phyloP scores from a whole-genome alignment of 176 grass and related monocot genomes.

The Alopecurus myosuroides region DNA sequence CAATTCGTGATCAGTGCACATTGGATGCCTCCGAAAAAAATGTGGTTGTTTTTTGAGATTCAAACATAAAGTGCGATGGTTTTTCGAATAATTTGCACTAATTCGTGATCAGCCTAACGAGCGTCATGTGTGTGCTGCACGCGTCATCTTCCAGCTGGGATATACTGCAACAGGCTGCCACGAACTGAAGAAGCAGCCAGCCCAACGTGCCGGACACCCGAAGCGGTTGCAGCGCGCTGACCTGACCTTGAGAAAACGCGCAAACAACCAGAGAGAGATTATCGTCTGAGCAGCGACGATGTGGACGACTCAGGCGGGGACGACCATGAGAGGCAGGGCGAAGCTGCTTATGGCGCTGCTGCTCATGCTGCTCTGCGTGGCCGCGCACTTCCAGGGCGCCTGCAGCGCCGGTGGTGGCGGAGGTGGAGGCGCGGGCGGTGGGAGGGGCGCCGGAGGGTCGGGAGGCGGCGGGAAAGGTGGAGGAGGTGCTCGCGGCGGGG shows the following conservation, averaged over 20 bases:
- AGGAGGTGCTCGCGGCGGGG: too few relatives aligned
- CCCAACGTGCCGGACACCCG: neutral
- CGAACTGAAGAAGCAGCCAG: neutral
- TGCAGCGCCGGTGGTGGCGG: neutral
- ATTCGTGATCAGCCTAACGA: too few relatives aligned
- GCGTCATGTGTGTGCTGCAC: too few relatives aligned
- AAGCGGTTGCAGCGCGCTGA: neutral
- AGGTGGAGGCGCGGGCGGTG: neutral
- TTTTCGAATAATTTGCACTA: too few relatives aligned
- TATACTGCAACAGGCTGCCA: neutral
- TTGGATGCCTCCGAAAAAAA: too few relatives aligned
- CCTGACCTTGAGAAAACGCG: neutral
- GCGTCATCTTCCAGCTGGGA: neutral
- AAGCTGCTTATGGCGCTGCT: neutral
- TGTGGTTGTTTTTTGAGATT: too few relatives aligned
- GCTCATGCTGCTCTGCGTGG: conserved; percentile 16
- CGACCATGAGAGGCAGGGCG: neutral
- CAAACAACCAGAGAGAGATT: neutral
- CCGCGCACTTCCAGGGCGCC: neutral
- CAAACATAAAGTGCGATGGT: too few relatives aligned
- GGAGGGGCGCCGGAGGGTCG: neutral
- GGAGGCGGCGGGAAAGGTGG: neutral
- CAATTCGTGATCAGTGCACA: too few relatives aligned
- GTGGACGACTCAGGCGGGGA: neutral
- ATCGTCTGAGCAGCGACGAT: neutral